These are phyloP conservation scores for Wickerhamiella parazyma DNA, from an alignment of 805 yeast species.

Conservation along the genomic window DNA sequence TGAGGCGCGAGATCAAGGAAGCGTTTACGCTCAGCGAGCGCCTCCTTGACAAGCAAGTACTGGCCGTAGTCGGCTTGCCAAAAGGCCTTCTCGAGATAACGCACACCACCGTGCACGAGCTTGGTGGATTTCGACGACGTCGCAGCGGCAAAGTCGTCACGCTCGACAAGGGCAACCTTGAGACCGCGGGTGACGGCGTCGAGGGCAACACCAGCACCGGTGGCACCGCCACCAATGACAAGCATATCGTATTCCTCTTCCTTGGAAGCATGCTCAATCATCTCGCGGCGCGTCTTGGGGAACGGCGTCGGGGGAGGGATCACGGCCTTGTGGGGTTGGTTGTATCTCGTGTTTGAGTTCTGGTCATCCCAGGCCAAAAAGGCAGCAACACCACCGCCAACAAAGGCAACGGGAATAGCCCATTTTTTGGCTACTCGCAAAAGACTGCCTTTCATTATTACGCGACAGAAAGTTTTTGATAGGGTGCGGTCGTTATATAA, in stretches of 20 bases:
- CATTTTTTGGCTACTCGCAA: conserved; percentile 11
- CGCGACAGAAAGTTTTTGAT: background rate
- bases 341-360: conserved; percentile 17
- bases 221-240: conserved; percentile 92
- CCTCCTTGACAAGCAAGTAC: conserved; percentile 77
- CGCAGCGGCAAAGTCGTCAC: conserved; percentile 81
- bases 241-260: conserved; percentile 58
- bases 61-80: conserved; percentile 86
- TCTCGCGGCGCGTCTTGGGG: conserved; percentile 22
- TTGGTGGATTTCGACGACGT: conserved; percentile 90
- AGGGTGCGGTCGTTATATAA: background rate
- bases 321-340: conserved; percentile 18
- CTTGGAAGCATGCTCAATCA: conserved; percentile 22
- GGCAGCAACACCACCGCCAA: conserved; percentile 15
- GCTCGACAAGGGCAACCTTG: conserved; percentile 75
- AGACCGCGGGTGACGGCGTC: conserved; percentile 87
- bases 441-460: background rate
- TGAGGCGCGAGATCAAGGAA: conserved; percentile 88
- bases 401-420: conserved; percentile 19
- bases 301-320: conserved; percentile 18
- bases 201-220: conserved; percentile 85
- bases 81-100: conserved; percentile 88
- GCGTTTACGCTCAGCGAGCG: conserved; percentile 73
- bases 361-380: conserved; percentile 20
- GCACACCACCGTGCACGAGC: conserved; percentile 95